These are phyloP conservation scores for Xylaria sp. DNA, from an alignment of 2,329 filamentous ascomycete genomes.

Conservation along the genomic window DNA sequence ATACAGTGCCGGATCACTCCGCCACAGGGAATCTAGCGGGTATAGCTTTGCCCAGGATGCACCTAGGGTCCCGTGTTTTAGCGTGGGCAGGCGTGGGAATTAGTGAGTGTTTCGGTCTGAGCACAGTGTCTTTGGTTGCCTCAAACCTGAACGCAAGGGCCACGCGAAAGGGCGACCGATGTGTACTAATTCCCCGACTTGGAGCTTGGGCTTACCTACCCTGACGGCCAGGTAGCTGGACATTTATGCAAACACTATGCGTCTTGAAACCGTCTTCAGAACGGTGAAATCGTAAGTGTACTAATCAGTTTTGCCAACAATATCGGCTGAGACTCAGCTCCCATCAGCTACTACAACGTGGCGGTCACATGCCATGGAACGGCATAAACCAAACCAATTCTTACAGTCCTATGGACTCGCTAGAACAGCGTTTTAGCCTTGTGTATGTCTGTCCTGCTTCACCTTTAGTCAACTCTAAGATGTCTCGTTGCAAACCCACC, in stretches of 20 bases:
- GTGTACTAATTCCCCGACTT: not conserved
- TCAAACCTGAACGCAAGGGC: slow-evolving; percentile 15
- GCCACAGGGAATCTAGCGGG: not conserved
- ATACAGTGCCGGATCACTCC: slow-evolving; percentile 17
- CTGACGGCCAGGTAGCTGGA: not conserved
- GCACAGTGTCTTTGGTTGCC: slow-evolving; percentile 14
- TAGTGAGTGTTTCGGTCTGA: not conserved
- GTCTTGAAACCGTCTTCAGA: not conserved
- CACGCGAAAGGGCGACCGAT: slow-evolving; percentile 7
- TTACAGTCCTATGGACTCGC: no score
- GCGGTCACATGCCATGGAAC: no score
- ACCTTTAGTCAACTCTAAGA: no score
- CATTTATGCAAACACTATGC: slow-evolving; percentile 1
- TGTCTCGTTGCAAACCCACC: no score
- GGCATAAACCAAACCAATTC: no score
- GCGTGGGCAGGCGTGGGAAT: not conserved
- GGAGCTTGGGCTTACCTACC: not conserved
- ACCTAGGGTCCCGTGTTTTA: not conserved
- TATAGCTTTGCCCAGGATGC: not conserved
- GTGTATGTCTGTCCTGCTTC: no score
- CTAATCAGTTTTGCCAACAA: not conserved
- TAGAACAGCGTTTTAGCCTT: no score
- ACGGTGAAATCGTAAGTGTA: not conserved
- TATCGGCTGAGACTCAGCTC: not conserved
- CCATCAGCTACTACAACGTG: not conserved